A percentile compares a stretch with the other conserved stretches of the same genome.
phyloP scores from a whole-genome alignment of 495 filamentous ascomycete species.

The Podospora anserina region DNA sequence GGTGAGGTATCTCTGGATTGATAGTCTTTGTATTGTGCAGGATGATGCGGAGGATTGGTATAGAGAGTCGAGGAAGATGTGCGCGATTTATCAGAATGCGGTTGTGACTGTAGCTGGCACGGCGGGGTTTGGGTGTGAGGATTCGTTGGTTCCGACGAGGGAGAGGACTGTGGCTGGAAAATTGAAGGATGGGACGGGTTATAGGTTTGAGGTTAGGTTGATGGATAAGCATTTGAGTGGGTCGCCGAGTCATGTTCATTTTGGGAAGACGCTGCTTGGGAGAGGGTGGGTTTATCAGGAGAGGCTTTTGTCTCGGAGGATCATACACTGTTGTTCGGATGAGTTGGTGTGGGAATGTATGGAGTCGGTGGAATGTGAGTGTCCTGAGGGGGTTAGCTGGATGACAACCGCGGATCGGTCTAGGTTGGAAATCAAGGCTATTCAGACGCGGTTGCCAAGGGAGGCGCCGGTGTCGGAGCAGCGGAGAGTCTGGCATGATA shows the following conservation, averaged over 20 bases:
- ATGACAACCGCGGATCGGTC: background rate
- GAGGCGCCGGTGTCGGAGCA: background rate
- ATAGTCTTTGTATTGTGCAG: background rate
- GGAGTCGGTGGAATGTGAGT: background rate
- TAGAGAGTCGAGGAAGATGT: background rate
- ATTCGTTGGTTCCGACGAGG: background rate
- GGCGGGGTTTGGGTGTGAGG: background rate
- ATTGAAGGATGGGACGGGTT: background rate
- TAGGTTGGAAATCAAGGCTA: background rate
- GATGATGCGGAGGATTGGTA: background rate
- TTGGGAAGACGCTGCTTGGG: background rate
- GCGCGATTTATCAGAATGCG: background rate
- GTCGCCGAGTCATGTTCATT: background rate
- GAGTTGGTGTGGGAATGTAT: conserved; percentile 1
- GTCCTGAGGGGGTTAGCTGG: background rate
- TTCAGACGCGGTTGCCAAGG: background rate
- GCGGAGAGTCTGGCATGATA: background rate
- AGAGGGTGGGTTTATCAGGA: conserved; percentile 1
- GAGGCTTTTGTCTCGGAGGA: background rate
- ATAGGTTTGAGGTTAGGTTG: background rate
- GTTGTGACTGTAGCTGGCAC: background rate
- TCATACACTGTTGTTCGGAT: background rate
- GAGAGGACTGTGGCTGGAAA: background rate
- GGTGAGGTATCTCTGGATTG: background rate
- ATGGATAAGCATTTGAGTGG: background rate